A percentile compares a stretch with the other conserved stretches of the same genome.
Evolutionary conservation across 2,329 filamentous ascomycete species (phyloP).

Genomic region (Cadophora malorum): DNA sequence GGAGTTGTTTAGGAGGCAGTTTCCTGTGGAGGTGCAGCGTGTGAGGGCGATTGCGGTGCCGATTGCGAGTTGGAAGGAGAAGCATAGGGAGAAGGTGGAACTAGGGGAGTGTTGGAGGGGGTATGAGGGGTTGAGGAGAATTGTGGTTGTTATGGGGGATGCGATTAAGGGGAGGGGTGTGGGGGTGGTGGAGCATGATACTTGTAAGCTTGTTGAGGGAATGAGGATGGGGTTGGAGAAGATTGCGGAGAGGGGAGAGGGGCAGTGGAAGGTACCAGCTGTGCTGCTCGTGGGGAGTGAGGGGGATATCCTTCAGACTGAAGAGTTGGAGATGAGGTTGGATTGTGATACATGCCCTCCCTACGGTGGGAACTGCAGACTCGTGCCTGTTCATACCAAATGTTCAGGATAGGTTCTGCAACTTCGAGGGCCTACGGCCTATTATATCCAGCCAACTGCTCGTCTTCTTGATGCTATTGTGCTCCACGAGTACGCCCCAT

Average conservation of each 20-base stretch:
- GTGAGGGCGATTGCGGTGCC: constrained; percentile 11
- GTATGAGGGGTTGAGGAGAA: not conserved
- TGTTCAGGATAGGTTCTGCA: not conserved
- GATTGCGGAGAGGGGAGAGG: not conserved
- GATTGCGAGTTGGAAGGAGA: constrained; percentile 5
- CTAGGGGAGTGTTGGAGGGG: constrained; percentile 5
- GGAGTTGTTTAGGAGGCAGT: constrained; percentile 13
- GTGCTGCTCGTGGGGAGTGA: constrained; percentile 2
- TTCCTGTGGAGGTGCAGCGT: constrained; percentile 6
- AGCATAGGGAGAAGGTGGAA: constrained; percentile 8
- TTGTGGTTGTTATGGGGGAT: constrained; percentile 7
- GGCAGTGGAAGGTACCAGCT: not conserved
- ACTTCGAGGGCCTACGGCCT: not conserved
- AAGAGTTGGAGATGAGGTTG: constrained; percentile 11
- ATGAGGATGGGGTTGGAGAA: not conserved
- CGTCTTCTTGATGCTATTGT: not conserved
- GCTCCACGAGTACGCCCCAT: not conserved
- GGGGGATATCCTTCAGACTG: not conserved
- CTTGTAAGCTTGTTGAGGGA: not conserved
- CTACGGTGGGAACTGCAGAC: not conserved
- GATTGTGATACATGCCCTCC: not conserved
- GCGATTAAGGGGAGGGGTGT: not conserved
- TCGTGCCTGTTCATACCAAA: not conserved
- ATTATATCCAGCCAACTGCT: not conserved
- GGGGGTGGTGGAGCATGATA: constrained; percentile 1